Percentiles rank a stretch among this genome's conserved stretches.
Conservation (phyloP, 441 rosid species). For the Lepidium campestre region DNA sequence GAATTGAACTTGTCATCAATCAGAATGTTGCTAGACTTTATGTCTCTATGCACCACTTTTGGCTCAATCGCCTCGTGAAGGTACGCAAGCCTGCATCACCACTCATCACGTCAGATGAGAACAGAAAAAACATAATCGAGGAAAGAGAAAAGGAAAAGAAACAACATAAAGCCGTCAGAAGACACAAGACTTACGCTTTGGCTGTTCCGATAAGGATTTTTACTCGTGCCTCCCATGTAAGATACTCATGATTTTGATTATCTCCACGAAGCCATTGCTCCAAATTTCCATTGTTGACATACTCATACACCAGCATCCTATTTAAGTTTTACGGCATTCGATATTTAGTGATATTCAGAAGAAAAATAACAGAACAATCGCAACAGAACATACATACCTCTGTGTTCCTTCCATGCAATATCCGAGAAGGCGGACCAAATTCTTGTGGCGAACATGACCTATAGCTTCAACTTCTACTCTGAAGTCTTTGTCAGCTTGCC, state of each 20-base stretch:
- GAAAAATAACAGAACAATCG: neutral
- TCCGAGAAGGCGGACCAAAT: conserved; percentile 73
- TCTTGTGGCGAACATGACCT: conserved; percentile 75
- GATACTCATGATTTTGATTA: conserved; percentile 52
- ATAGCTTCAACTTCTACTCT: conserved; percentile 81
- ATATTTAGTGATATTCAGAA: neutral
- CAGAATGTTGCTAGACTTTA: conserved; percentile 69
- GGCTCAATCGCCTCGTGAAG: conserved; percentile 42
- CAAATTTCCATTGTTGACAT: conserved; percentile 33
- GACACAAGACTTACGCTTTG: conserved; percentile 47
- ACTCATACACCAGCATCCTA: conserved; percentile 32
- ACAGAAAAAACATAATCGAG: neutral
- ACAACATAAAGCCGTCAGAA: neutral
- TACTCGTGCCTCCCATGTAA: conserved; percentile 72
- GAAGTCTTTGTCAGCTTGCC: conserved; percentile 78
- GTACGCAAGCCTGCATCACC: conserved; percentile 56
- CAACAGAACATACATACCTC: conserved; percentile 32
- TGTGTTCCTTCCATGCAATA: conserved; percentile 76
- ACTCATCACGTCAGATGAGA: neutral
- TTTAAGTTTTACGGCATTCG: neutral
- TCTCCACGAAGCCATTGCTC: conserved; percentile 84
- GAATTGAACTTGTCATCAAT: conserved; percentile 64
- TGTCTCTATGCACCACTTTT: conserved; percentile 78
- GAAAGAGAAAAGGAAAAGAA: neutral
- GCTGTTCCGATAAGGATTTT: conserved; percentile 64